A percentile compares a stretch with the other conserved stretches of the same genome.
These are phyloP conservation scores for Neonectria punicea DNA, from an alignment of 2,329 filamentous ascomycete genomes.

Conservation along the genomic window DNA sequence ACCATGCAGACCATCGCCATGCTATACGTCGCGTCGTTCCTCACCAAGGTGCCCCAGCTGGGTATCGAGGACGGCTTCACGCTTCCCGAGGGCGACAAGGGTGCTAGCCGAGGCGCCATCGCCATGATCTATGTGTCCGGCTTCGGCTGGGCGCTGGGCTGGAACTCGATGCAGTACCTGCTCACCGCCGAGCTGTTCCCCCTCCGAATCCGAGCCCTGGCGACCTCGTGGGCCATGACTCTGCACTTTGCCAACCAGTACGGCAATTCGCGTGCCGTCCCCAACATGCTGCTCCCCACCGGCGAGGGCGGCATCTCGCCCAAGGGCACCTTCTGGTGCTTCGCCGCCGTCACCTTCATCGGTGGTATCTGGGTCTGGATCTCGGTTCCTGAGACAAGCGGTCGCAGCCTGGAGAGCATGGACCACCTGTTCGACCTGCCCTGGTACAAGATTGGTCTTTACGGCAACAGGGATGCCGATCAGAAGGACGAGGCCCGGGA, in stretches of 20 bases:
- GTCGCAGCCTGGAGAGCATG: constrained; percentile 74
- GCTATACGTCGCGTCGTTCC: constrained; percentile 70
- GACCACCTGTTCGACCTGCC: constrained; percentile 76
- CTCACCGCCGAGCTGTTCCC: constrained; percentile 83
- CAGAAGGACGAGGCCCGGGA: constrained; percentile 53
- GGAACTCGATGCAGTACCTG: constrained; percentile 83
- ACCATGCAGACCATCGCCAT: constrained; percentile 69
- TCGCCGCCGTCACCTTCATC: constrained; percentile 73
- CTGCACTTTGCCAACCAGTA: constrained; percentile 85
- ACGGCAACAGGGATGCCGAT: constrained; percentile 64
- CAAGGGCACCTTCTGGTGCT: constrained; percentile 82
- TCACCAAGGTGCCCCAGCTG: constrained; percentile 70
- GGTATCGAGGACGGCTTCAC: constrained; percentile 60
- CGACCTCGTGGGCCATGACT: constrained; percentile 78
- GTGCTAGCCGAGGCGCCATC: constrained; percentile 73
- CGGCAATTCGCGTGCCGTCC: constrained; percentile 79
- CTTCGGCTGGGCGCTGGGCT: constrained; percentile 76
- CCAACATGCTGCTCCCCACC: constrained; percentile 73
- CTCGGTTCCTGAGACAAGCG: constrained; percentile 77
- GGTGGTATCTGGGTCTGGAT: constrained; percentile 78
- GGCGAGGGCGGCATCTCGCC: constrained; percentile 60
- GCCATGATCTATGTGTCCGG: constrained; percentile 79
- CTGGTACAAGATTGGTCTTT: constrained; percentile 77
- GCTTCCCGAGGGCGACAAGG: constrained; percentile 60
- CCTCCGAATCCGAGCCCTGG: constrained; percentile 75